Percentiles rank a stretch among this genome's conserved stretches.
These are phyloP conservation scores for Aspergillus calidoustus DNA, from an alignment of 2,329 filamentous ascomycete species.

Conservation along the genomic window DNA sequence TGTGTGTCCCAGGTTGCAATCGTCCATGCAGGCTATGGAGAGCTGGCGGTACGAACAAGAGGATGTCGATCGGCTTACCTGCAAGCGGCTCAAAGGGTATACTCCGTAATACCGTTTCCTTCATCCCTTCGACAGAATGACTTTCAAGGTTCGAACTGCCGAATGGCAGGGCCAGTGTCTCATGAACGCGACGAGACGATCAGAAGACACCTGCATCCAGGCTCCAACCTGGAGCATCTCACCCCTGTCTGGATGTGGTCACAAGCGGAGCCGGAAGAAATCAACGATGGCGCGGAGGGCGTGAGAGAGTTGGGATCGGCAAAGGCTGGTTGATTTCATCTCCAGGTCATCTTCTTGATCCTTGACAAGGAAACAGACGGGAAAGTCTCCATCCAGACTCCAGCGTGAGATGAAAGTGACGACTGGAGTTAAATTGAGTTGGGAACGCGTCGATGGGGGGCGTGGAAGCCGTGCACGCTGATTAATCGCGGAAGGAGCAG, in stretches of 20 bases:
- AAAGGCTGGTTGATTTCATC: neutral
- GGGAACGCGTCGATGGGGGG: constrained; percentile 5
- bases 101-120: neutral
- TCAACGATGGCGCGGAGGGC: constrained; percentile 2
- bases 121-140: neutral
- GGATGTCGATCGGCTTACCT: constrained; percentile 20
- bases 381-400: constrained; percentile 2
- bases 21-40: neutral
- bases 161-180: constrained; percentile 9
- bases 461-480: constrained; percentile 8
- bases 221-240: constrained; percentile 10
- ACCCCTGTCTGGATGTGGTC: constrained; percentile 12
- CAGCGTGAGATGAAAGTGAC: constrained; percentile 10
- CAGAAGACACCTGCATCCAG: constrained; percentile 13
- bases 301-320: constrained; percentile 12
- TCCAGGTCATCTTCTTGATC: neutral
- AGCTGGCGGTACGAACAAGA: neutral
- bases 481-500: neutral
- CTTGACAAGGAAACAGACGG: constrained; percentile 5
- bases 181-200: constrained; percentile 4
- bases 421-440: constrained; percentile 1
- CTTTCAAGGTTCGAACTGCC: constrained; percentile 10
- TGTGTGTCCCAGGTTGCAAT: neutral
- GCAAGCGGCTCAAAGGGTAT: constrained; percentile 2
- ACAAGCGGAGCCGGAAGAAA: constrained; percentile 10